A percentile compares a stretch with the other conserved stretches of the same genome.
These are phyloP conservation scores for Candida boleticola DNA, from an alignment of 805 yeast genomes.

Conservation along the genomic window DNA sequence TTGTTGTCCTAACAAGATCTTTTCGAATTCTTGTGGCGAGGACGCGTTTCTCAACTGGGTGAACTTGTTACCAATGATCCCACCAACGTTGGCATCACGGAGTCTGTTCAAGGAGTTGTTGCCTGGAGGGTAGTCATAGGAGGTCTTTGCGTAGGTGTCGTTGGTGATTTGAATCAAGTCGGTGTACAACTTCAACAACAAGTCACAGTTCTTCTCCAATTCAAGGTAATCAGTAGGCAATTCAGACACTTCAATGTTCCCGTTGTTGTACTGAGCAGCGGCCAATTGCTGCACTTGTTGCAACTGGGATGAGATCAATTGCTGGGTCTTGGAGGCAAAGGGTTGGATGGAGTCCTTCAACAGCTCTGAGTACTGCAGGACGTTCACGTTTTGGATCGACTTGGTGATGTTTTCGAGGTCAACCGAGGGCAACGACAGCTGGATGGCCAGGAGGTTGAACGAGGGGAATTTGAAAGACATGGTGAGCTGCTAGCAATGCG, in stretches of 20 bases:
- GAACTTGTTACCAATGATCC: slow-evolving; percentile 53
- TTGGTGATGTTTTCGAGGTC: slow-evolving; percentile 35
- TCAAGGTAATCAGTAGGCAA: slow-evolving; percentile 70
- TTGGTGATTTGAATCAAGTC: slow-evolving; percentile 41
- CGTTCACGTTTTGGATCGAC: slow-evolving; percentile 35
- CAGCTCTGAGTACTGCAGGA: slow-evolving; percentile 37
- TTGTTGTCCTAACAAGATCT: slow-evolving; percentile 41
- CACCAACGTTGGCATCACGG: slow-evolving; percentile 65
- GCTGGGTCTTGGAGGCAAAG: slow-evolving; percentile 56
- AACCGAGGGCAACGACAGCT: slow-evolving; percentile 40
- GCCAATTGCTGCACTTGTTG: slow-evolving; percentile 49
- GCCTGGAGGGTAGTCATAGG: slow-evolving; percentile 80
- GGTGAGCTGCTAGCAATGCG: too few species aligned
- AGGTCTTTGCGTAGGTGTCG: slow-evolving; percentile 66
- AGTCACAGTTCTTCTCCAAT: slow-evolving; percentile 66
- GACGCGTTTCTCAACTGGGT: slow-evolving; percentile 61
- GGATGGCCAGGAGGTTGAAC: slow-evolving; percentile 37
- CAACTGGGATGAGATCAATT: slow-evolving; percentile 59
- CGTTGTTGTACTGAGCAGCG: slow-evolving; percentile 19
- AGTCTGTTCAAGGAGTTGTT: slow-evolving; percentile 48
- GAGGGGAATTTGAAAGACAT: slow-evolving; percentile 42
- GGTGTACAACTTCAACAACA: slow-evolving; percentile 58
- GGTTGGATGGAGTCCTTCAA: slow-evolving; percentile 48
- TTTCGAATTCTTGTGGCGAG: slow-evolving; percentile 66
- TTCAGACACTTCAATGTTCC: slow-evolving; percentile 63